These are phyloP conservation scores for Penicillium capsulatum DNA, from an alignment of 2,329 filamentous ascomycete species.

Conservation along the genomic window DNA sequence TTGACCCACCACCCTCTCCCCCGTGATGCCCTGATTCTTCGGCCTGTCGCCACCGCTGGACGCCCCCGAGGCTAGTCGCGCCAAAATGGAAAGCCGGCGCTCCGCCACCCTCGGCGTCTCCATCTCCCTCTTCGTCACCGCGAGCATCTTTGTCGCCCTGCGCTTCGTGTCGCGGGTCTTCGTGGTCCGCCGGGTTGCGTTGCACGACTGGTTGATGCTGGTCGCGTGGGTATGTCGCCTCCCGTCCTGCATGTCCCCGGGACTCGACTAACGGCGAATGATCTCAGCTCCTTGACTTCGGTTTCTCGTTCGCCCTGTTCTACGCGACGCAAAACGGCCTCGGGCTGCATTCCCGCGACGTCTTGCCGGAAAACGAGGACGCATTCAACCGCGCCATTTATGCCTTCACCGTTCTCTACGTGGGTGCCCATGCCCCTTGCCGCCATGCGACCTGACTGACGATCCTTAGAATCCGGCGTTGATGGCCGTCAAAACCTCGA, in stretches of 20 bases:
- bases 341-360: slow-evolving; percentile 40
- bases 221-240: slow-evolving; percentile 62
- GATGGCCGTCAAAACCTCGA: slow-evolving; percentile 90
- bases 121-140: slow-evolving; percentile 54
- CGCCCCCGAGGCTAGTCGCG: slow-evolving; percentile 1
- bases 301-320: slow-evolving; percentile 46
- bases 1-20: too few relatives aligned
- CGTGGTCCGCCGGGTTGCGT: slow-evolving; percentile 66
- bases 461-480: slow-evolving; percentile 70
- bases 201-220: slow-evolving; percentile 79
- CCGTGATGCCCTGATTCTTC: too few relatives aligned
- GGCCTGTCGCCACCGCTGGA: background rate
- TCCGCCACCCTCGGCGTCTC: slow-evolving; percentile 42
- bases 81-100: slow-evolving; percentile 34
- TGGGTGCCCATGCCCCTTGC: slow-evolving; percentile 33
- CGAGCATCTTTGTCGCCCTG: slow-evolving; percentile 69
- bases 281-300: slow-evolving; percentile 41
- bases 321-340: slow-evolving; percentile 43
- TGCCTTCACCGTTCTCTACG: slow-evolving; percentile 59
- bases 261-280: slow-evolving; percentile 4
- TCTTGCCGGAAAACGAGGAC: slow-evolving; percentile 27
- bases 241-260: slow-evolving; percentile 11
- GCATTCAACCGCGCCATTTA: slow-evolving; percentile 51
- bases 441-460: too few relatives aligned
- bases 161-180: slow-evolving; percentile 68